phyloP scores from a whole-genome alignment of 2,329 filamentous ascomycete genomes.

The Alternaria hordeiaustralica region DNA sequence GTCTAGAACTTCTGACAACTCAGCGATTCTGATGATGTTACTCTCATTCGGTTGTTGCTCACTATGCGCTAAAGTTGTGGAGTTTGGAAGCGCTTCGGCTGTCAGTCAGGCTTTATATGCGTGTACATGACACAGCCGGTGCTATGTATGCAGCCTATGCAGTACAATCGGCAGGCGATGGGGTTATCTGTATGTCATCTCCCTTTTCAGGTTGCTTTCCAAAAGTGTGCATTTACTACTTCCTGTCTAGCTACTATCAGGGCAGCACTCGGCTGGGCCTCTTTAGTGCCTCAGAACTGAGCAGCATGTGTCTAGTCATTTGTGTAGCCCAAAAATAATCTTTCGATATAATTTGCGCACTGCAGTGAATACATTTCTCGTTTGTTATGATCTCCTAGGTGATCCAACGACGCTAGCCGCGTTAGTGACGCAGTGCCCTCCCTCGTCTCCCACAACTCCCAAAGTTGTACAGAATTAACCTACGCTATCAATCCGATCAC shows the following conservation, averaged over 20 bases:
- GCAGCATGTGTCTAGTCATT: neutral
- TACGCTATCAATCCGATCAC: neutral
- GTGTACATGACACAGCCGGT: neutral
- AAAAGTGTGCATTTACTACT: neutral
- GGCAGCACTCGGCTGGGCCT: neutral
- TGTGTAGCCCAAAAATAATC: neutral
- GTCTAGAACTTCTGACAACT: rapidly evolving
- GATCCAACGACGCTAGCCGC: neutral
- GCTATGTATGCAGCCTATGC: neutral
- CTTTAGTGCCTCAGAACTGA: neutral
- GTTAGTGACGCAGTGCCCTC: neutral
- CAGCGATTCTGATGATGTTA: neutral
- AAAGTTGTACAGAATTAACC: neutral
- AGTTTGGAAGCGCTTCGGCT: neutral
- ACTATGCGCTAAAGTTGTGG: neutral
- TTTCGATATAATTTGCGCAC: neutral
- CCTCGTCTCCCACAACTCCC: neutral
- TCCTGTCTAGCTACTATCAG: neutral
- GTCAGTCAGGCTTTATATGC: neutral
- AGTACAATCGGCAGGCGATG: neutral
- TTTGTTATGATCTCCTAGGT: neutral
- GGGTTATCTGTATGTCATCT: neutral
- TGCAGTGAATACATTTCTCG: neutral
- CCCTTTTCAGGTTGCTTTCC: neutral
- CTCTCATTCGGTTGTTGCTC: neutral